Percentiles rank a stretch among this genome's conserved stretches.
These are phyloP conservation scores for Backusella liffmaniae DNA, from an alignment of 192 early-diverging fungal genomes.

Conservation along the genomic window DNA sequence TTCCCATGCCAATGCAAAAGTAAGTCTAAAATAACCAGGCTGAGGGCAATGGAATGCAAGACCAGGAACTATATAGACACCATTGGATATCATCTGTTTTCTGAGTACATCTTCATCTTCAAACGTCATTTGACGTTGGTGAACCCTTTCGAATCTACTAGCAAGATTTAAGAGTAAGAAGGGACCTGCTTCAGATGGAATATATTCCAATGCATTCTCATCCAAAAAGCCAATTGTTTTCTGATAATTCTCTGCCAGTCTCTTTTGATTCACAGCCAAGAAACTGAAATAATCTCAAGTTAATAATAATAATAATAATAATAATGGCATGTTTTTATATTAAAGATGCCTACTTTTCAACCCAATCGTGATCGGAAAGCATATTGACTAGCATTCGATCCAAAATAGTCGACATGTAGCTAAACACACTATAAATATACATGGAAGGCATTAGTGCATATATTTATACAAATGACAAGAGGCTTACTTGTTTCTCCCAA, in stretches of 20 bases:
- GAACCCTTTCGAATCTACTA: slow-evolving; percentile 19
- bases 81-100: slow-evolving; percentile 43
- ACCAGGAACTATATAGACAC: slow-evolving; percentile 69
- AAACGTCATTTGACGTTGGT: slow-evolving; percentile 15
- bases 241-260: slow-evolving; percentile 54
- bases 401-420: slow-evolving; percentile 57
- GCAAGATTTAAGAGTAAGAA: slow-evolving; percentile 69
- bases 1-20: slow-evolving; percentile 50
- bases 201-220: slow-evolving; percentile 46
- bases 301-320: too few relatives aligned
- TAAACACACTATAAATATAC: slow-evolving; percentile 48
- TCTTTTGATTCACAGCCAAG: slow-evolving; percentile 55
- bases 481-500: slow-evolving; percentile 44
- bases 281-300: slow-evolving; percentile 28
- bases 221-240: slow-evolving; percentile 40
- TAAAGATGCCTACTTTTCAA: slow-evolving; percentile 42
- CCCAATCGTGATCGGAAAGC: slow-evolving; percentile 51
- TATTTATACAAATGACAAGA: background rate
- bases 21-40: slow-evolving; percentile 66
- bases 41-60: slow-evolving; percentile 60
- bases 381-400: slow-evolving; percentile 59
- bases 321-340: background rate
- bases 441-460: background rate
- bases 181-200: slow-evolving; percentile 66
- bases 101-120: slow-evolving; percentile 54